Base-by-base conservation (phyloP, 345 rosid genomes). In the Sonneratia alba region DNA sequence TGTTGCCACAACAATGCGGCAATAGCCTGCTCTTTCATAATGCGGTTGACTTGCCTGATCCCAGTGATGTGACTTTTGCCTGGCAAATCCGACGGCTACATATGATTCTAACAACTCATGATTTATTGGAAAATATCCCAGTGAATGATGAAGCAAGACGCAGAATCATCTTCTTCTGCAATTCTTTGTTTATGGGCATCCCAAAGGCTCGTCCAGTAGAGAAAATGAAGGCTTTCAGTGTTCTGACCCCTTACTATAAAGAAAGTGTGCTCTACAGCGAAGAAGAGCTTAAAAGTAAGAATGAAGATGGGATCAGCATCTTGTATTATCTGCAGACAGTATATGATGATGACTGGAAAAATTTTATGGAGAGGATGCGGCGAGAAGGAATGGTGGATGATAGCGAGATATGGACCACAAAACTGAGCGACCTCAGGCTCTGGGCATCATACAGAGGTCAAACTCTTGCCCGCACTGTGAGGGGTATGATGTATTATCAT, bases 381-480 rank as follows among this genome's bases (percentile, higher is more conserved):
- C 79, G 90, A 64, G 92, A 91, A 77, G 97, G 98, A 72, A 85
- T 88, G 84, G 79, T 62, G 75, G 81, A 83, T 66, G 91, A 80
- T 56, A 76, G 63, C 16, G 94, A 93, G 73, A 76, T 91, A 62
- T 85, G 85, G 89, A 85, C 84, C 24, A 81, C 81, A 66, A 91
- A 81, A 84, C 70, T 87, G 81, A 91, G 83, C 77, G 98, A 93
- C 66, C 85, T 93, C 76, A 82, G 91, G 87, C 94, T 87, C 73
- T 93, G 96, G 98, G 97, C 96, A 53, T 93, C 97, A 55, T 89
- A 89, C 85, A 87, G 98, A 83, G 98, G 98, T 78, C 96, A 91
- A 81, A 91, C 98, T 37, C 92, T 93, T 79, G 78, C 90, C 66
- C 96, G 96, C 34, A 93, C 97, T 19, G 97, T 84, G 57, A 85